Conservation (phyloP, 1,139 yeast genomes). For the Pneumocystis canis region DNA sequence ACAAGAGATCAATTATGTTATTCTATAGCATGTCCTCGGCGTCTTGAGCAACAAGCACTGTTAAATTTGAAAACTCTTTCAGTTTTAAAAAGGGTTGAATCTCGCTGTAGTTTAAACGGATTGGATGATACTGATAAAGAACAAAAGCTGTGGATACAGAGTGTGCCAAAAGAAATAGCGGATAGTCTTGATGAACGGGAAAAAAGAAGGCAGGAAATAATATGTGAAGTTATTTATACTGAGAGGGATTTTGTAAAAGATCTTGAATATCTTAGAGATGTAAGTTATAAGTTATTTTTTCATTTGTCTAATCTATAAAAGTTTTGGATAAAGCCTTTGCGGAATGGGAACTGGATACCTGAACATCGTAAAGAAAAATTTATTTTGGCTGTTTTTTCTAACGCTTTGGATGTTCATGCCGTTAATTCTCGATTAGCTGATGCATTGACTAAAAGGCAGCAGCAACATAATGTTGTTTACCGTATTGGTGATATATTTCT, state of each 20-base stretch:
- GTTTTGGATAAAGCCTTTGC: conserved; percentile 80
- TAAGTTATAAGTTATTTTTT: not conserved
- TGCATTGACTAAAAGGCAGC: conserved; percentile 78
- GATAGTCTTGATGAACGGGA: conserved; percentile 72
- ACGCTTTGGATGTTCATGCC: conserved; percentile 72
- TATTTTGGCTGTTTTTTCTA: conserved; percentile 80
- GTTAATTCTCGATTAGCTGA: conserved; percentile 78
- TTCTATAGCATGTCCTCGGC: conserved; percentile 92
- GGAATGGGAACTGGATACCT: conserved; percentile 75
- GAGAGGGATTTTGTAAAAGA: conserved; percentile 93
- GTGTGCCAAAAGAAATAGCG: conserved; percentile 69
- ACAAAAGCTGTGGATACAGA: conserved; percentile 86
- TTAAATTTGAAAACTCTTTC: conserved; percentile 80
- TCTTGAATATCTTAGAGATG: conserved; percentile 75
- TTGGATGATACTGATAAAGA: conserved; percentile 52
- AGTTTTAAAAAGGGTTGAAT: conserved; percentile 69
- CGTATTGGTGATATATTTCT: conserved; percentile 77
- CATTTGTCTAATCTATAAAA: not conserved
- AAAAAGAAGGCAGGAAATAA: conserved; percentile 86
- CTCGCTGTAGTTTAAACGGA: conserved; percentile 58
- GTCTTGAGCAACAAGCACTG: conserved; percentile 90
- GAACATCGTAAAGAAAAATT: conserved; percentile 80
- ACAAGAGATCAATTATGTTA: conserved; percentile 77
- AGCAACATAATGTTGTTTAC: conserved; percentile 69
- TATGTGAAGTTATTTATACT: conserved; percentile 84